These are phyloP conservation scores for Solanum neorickii DNA, from an alignment of 257 asterid genomes.

Conservation along the genomic window DNA sequence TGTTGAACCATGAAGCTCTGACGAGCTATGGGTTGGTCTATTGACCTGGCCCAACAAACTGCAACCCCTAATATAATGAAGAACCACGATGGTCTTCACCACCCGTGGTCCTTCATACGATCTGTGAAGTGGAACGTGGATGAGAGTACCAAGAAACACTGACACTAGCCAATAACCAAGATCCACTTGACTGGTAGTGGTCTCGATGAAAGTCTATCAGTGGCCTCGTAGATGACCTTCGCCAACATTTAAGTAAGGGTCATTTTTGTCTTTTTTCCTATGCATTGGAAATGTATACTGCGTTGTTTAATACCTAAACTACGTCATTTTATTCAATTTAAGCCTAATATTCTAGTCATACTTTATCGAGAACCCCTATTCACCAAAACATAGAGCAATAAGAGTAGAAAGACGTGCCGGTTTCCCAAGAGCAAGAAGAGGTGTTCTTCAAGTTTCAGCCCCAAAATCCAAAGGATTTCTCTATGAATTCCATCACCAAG, in stretches of 20 bases:
- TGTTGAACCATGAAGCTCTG: background rate
- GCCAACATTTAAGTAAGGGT: background rate
- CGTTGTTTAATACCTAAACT: background rate
- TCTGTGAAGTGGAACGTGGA: background rate
- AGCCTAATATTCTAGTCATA: background rate
- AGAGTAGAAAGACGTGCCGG: background rate
- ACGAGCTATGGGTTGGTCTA: background rate
- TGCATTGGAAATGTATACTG: background rate
- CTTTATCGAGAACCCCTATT: background rate
- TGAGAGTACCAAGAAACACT: background rate
- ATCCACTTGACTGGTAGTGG: background rate
- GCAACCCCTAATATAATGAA: background rate
- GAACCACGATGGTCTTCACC: background rate
- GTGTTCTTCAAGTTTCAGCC: background rate
- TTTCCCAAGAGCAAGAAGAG: background rate
- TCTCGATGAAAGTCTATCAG: background rate
- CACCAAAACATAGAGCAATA: background rate
- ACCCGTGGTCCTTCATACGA: background rate
- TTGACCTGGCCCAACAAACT: background rate
- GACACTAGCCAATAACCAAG: background rate
- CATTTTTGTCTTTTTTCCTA: background rate
- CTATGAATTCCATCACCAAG: background rate
- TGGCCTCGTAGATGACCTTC: background rate
- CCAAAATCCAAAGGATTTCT: background rate
- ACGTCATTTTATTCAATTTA: background rate